Conservation (phyloP, 2,329 filamentous ascomycete genomes). For the Byssoonygena ceratinophila region DNA sequence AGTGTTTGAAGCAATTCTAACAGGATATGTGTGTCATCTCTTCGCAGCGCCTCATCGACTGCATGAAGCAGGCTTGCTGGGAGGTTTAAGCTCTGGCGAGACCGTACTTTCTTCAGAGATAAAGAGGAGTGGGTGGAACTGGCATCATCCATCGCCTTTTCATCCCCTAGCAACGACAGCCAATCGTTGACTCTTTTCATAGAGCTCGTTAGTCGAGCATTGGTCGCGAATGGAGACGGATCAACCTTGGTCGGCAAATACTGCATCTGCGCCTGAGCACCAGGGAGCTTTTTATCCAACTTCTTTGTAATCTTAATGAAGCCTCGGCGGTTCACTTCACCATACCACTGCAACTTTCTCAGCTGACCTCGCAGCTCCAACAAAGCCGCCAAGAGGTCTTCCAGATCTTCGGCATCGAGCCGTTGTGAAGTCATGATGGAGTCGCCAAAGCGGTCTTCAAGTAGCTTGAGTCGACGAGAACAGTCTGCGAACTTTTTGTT, state of each 20-base stretch:
- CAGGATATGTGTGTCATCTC: slow-evolving; percentile 33
- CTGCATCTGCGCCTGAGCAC: slow-evolving; percentile 63
- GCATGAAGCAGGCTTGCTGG: slow-evolving; percentile 43
- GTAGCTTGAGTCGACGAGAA: slow-evolving; percentile 68
- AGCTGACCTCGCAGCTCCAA: slow-evolving; percentile 79
- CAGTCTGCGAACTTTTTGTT: slow-evolving; percentile 88
- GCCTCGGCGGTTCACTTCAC: slow-evolving; percentile 86
- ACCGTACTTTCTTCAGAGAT: slow-evolving; percentile 66
- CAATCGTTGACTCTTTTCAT: slow-evolving; percentile 75
- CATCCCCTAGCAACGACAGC: slow-evolving; percentile 71
- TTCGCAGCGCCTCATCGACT: slow-evolving; percentile 33
- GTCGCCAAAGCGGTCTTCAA: slow-evolving; percentile 78
- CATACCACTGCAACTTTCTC: slow-evolving; percentile 93
- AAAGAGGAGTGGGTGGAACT: slow-evolving; percentile 57
- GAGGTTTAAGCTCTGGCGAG: slow-evolving; percentile 65
- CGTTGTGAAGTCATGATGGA: slow-evolving; percentile 57
- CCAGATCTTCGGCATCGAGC: slow-evolving; percentile 76
- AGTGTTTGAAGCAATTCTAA: slow-evolving; percentile 48
- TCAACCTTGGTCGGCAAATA: slow-evolving; percentile 90
- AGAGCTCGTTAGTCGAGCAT: slow-evolving; percentile 46
- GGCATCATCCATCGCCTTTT: slow-evolving; percentile 64
- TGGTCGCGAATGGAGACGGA: slow-evolving; percentile 75
- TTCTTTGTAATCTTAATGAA: slow-evolving; percentile 99
- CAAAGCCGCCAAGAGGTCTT: slow-evolving; percentile 82
- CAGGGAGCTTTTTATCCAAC: slow-evolving; percentile 83